Percentiles rank a stretch among this genome's conserved stretches.
Conservation (phyloP, 169 alveolate species). For the Pseudocohnilembus persalinus region DNA sequence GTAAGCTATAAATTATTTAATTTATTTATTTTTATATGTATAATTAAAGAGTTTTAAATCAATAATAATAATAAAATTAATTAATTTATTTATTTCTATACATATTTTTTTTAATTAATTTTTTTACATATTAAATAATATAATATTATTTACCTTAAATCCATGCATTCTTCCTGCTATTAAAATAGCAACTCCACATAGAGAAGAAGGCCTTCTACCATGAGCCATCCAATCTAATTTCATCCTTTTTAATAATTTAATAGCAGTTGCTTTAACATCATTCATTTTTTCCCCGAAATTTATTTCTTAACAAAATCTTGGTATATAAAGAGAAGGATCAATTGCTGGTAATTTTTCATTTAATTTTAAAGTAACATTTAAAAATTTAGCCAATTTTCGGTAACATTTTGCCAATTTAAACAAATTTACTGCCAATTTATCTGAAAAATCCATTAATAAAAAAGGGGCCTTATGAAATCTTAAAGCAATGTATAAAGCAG, state of each 20-base stretch:
- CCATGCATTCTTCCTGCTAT: conserved; percentile 98
- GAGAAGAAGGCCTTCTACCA: conserved; percentile 98
- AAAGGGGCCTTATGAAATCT: conserved; percentile 53
- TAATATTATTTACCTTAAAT: conserved; percentile 58
- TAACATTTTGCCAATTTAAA: conserved; percentile 56
- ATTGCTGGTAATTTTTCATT: conserved; percentile 41
- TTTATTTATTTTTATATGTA: too few relatives aligned
- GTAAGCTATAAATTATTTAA: conserved; percentile 39
- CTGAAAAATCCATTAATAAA: conserved; percentile 66
- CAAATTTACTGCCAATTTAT: conserved; percentile 45
- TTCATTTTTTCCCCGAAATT: conserved; percentile 91
- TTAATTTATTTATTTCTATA: too few relatives aligned
- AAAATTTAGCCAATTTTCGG: conserved; percentile 57
- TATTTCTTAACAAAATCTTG: conserved; percentile 77
- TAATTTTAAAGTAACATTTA: conserved; percentile 25
- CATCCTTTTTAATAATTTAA: conserved; percentile 96
- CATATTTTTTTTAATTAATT: too few relatives aligned
- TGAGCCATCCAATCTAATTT: conserved; percentile 97
- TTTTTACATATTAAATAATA: too few relatives aligned
- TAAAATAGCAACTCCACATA: conserved; percentile 99
- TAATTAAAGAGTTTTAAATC: too few relatives aligned
- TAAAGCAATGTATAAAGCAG: conserved; percentile 62
- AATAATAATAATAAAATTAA: too few relatives aligned
- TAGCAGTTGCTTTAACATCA: conserved; percentile 94
- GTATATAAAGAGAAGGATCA: conserved; percentile 78